phyloP scores from a whole-genome alignment of 257 asterid genomes.

The Solanum verrucosum region DNA sequence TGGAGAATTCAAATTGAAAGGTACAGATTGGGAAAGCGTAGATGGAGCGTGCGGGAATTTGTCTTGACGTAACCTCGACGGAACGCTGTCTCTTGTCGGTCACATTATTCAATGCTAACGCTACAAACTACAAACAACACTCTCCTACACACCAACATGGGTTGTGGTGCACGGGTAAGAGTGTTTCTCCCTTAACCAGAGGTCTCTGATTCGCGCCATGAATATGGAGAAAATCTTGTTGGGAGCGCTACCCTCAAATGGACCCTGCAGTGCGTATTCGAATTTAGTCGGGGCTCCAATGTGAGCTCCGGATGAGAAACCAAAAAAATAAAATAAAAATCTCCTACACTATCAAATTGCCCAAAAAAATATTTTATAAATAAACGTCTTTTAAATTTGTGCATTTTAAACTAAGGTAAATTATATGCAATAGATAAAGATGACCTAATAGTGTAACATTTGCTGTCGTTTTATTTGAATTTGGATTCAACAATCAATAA shows the following conservation, averaged over 20 bases:
- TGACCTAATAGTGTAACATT: not conserved
- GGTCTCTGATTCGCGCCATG: accelerated
- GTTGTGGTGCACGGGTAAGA: accelerated
- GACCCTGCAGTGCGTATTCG: accelerated
- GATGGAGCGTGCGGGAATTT: constrained; percentile 10
- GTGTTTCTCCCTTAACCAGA: accelerated
- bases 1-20: not conserved
- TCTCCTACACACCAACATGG: not conserved
- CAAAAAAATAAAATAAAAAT: too few species aligned
- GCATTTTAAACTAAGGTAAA: too few species aligned
- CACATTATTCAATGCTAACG: not conserved
- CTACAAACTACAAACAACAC: not conserved
- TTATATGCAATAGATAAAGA: not conserved
- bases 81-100: constrained; percentile 9
- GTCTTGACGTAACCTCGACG: constrained; percentile 7
- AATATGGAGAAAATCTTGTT: accelerated
- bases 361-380: not conserved
- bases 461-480: not conserved
- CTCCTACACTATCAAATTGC: not conserved
- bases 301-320: too few species aligned
- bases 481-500: not conserved
- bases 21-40: not conserved
- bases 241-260: too few species aligned
- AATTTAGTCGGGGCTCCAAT: too few species aligned
- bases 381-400: too few species aligned